Conservation (phyloP, 805 yeast genomes). For the Starmerella bacillaris region DNA sequence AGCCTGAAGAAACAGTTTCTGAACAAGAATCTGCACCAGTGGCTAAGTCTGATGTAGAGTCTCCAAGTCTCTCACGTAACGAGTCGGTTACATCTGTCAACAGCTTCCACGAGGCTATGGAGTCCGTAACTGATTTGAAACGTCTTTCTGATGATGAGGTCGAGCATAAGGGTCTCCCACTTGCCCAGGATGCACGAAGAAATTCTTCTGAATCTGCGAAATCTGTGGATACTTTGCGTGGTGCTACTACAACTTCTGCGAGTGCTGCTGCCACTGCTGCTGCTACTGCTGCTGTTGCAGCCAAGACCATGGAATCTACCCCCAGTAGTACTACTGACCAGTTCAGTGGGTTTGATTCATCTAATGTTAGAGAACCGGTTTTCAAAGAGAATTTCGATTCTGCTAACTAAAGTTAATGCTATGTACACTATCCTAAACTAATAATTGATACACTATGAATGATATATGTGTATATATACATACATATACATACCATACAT, state of each 20-base stretch:
- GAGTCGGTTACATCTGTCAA: not conserved
- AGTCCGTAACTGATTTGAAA: not conserved
- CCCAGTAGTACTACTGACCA: conserved; percentile 4
- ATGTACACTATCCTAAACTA: no score
- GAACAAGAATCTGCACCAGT: not conserved
- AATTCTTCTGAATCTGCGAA: not conserved
- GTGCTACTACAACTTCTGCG: not conserved
- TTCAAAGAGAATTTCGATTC: conserved; percentile 18
- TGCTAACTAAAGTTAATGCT: no score
- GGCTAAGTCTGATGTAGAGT: not conserved
- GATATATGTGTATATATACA: no score
- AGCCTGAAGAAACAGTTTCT: not conserved
- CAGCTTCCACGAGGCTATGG: not conserved
- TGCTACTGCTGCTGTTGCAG: conserved; percentile 2
- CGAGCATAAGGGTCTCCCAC: not conserved
- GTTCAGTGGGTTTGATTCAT: conserved; percentile 18
- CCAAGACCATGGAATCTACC: conserved; percentile 5
- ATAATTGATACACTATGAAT: no score
- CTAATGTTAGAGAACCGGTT: conserved; percentile 15
- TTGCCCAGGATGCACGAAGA: not conserved
- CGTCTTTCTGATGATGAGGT: not conserved
- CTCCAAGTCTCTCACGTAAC: not conserved
- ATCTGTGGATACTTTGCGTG: not conserved
- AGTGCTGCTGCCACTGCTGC: conserved; percentile 5
- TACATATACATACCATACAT: no score